Evolutionary conservation across 2,329 filamentous ascomycete genomes (phyloP).

Genomic region (Cladosporium colombiae): DNA sequence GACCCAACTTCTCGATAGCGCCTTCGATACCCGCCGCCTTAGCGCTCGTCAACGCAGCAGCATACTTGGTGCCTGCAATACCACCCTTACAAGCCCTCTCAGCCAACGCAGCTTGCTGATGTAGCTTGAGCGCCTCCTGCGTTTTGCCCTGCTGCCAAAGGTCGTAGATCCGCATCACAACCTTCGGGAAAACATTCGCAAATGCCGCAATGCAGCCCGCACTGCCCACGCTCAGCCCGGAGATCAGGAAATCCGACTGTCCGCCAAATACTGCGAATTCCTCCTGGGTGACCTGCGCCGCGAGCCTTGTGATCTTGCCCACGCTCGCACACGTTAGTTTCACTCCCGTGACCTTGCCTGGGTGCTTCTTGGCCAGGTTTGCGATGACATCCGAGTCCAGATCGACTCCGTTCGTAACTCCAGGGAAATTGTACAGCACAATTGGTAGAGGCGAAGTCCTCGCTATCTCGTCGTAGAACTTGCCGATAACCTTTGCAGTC

Average conservation of each 20-base stretch:
- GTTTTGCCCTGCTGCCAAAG: conserved; percentile 58
- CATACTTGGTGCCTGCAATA: conserved; percentile 66
- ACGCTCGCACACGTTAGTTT: conserved; percentile 76
- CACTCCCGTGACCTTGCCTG: conserved; percentile 65
- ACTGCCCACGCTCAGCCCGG: conserved; percentile 54
- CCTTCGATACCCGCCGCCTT: conserved; percentile 60
- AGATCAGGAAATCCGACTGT: conserved; percentile 69
- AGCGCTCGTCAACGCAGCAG: conserved; percentile 61
- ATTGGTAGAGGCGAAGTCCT: conserved; percentile 62
- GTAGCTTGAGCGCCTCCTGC: conserved; percentile 59
- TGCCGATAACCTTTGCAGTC: conserved; percentile 43
- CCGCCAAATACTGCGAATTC: conserved; percentile 70
- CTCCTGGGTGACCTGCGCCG: conserved; percentile 51
- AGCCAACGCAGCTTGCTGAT: conserved; percentile 60
- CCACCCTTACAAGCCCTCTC: conserved; percentile 65
- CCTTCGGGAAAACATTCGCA: conserved; percentile 55
- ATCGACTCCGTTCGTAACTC: conserved; percentile 66
- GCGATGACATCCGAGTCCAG: conserved; percentile 67
- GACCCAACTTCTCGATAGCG: conserved; percentile 59
- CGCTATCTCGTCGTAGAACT: conserved; percentile 54
- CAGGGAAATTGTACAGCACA: conserved; percentile 73
- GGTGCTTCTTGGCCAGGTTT: conserved; percentile 54
- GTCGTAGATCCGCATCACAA: conserved; percentile 57
- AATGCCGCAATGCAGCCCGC: conserved; percentile 60
- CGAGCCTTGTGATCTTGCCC: conserved; percentile 68